Conservation (phyloP, 805 yeast species). For the Candida krabiensis region DNA sequence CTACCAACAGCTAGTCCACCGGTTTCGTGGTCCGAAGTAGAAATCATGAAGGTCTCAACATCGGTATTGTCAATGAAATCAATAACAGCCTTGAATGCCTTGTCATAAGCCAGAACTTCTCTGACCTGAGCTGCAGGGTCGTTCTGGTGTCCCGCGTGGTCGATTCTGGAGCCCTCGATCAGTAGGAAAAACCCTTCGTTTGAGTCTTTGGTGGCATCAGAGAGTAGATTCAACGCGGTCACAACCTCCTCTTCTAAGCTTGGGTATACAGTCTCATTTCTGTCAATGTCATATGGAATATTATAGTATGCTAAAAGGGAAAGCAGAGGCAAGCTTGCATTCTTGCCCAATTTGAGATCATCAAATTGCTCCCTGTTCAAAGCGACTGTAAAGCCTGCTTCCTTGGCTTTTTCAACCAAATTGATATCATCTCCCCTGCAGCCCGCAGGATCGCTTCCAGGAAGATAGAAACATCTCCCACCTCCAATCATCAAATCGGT, state of each 20-base stretch:
- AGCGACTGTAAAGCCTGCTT: conserved; percentile 64
- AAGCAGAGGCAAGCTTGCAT: conserved; percentile 72
- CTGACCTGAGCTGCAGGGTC: conserved; percentile 94
- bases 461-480: conserved; percentile 82
- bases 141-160: conserved; percentile 92
- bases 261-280: conserved; percentile 62
- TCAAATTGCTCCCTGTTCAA: conserved; percentile 63
- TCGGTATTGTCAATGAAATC: conserved; percentile 68
- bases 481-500: conserved; percentile 91
- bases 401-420: conserved; percentile 61
- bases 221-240: conserved; percentile 70
- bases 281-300: conserved; percentile 83
- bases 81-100: conserved; percentile 72
- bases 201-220: conserved; percentile 64
- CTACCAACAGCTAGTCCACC: conserved; percentile 91
- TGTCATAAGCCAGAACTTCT: conserved; percentile 85
- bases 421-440: conserved; percentile 72
- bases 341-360: conserved; percentile 51
- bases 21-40: conserved; percentile 94
- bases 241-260: conserved; percentile 75
- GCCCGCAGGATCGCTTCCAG: conserved; percentile 50
- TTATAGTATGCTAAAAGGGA: conserved; percentile 75
- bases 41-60: conserved; percentile 73
- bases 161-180: conserved; percentile 91
- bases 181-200: conserved; percentile 84